Base-by-base conservation (phyloP, 495 filamentous ascomycete species). In the Astrothelium subdiscretum region DNA sequence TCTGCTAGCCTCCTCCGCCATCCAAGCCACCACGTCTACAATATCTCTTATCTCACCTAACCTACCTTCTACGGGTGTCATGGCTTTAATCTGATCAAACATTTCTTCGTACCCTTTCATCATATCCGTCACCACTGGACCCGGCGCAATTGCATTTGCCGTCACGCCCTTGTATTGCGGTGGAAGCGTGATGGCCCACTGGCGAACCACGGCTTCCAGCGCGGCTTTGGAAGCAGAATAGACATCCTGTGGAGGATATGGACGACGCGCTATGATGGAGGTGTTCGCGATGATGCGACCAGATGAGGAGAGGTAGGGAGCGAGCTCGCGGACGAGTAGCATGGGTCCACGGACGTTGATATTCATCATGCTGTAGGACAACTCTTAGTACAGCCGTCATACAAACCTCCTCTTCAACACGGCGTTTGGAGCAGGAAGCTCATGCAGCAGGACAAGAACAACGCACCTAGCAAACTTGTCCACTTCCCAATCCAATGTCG, bases 281-380 rank as follows among this genome's bases (percentile, higher is more conserved):
- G 75, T 73, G 26, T 84, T 74, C 69, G 82, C 83, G 67, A 85
- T 79, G 62, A 85, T 80, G 8, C 83, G 76, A 29, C 77, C 78
- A 11, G 73, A 71, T 1, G 61, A 32, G 27, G 70, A 74, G 27
- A 84, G 66, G 59, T 80, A 70, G 1, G 80, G 79, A 20, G 81
- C 63, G 11, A 75, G 73, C 13, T 74, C 74, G 64, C 79, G 72
- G 12, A 70, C 66, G 64, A 81, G 70, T 48, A 81, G 65, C 15
- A 75, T 60, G 2, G 71, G 63, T 1, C 66, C 75, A 32, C 73
- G 75, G 0, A 80, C 73, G 61, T 80, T 80, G 31, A 75, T 58
- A 61, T 76, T 66, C 64, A 54, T 54, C 3, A 54, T 8, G 22
- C 48, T 54, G 48, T n/a, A 27, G 22, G 24, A 48, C 5, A 3